Percentiles rank a stretch among this genome's conserved stretches.
These are phyloP conservation scores for Daldinia bambusicola DNA, from an alignment of 495 filamentous ascomycete genomes.

Conservation along the genomic window DNA sequence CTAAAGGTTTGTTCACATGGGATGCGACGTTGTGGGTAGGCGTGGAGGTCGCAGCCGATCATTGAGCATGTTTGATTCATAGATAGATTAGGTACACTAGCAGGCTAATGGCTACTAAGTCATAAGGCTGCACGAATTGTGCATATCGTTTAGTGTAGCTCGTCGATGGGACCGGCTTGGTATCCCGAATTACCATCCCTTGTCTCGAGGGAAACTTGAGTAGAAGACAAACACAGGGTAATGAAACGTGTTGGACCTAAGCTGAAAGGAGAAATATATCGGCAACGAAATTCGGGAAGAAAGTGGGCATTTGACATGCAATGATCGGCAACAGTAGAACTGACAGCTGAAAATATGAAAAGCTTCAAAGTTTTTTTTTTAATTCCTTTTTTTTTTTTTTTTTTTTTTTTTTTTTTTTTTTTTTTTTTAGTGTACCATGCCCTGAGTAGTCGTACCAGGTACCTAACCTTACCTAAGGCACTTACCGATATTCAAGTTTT, in stretches of 20 bases:
- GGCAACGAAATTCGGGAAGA: background rate
- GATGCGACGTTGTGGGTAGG: slow-evolving; percentile 47
- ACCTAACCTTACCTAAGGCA: background rate
- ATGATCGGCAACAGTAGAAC: background rate
- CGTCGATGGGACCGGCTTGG: slow-evolving; percentile 19
- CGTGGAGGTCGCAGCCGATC: slow-evolving; percentile 48
- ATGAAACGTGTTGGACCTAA: slow-evolving; percentile 32
- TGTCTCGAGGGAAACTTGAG: background rate
- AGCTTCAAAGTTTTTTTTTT: no score
- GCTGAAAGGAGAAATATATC: slow-evolving; percentile 10
- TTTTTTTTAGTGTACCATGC: no score
- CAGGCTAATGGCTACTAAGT: background rate
- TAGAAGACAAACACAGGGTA: slow-evolving; percentile 9
- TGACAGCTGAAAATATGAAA: background rate
- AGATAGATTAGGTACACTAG: slow-evolving; percentile 34
- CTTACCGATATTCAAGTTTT: no score
- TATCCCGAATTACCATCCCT: slow-evolving; percentile 13
- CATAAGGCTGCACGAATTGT: slow-evolving; percentile 21
- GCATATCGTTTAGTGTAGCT: background rate
- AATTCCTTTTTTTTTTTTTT: no score
- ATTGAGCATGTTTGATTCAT: slow-evolving; percentile 43
- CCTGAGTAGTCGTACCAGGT: background rate
- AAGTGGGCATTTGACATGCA: background rate
- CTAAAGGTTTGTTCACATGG: slow-evolving; percentile 47
- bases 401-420: no score